Evolutionary conservation across 78 protist genomes (phyloP), one percentile per base, ranked within the genome.

Genomic region (Ministeria vibrans): DNA sequence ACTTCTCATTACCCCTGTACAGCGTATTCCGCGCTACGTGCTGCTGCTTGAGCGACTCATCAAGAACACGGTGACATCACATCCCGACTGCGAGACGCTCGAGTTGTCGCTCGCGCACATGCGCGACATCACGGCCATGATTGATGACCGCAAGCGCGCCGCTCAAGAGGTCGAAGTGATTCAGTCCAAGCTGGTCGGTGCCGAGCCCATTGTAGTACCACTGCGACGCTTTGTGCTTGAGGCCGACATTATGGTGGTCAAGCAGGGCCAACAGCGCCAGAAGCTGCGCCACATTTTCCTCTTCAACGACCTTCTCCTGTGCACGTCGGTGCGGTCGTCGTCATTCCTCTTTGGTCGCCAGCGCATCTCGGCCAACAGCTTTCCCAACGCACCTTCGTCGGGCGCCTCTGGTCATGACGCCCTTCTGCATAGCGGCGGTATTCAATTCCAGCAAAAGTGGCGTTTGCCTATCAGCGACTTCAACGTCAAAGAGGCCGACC

Each of bases 141-240:
- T 78, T 75, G 66, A 78, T 63, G 82, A 78, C 34, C 51, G 82
- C 43, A 78, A 78, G 23, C 82, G 82, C 43, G 66, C 81, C 81
- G 62, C 13, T 15, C 81, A 77, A 43, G 0, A 61, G 20, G 81
- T 77, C 39, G 81, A 77, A 36, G 71, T 61, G 15, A 63, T 63
- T 18, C 42, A 63, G 41, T 11, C 71, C 2, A 34, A 41, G 43
- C 20, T 63, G 71, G 6, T 32, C 34, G 71, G 55, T 49, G 43
- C 71, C 43, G 43, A 63, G 71, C 18, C 32, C 41, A 27, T 63
- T 32, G 34, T 63, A 23, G 71, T 22, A 5, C 32, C 71, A 20
- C 43, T 34, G 34, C 71, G 71, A 20, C 23, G 34, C 2, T 41
- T 63, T 18, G 41, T 34, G 71, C 39, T 63, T 3, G 71, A 63